Base-by-base conservation (phyloP, 1,284 basidiomycete species). In the Fistulinella cinereoalba region DNA sequence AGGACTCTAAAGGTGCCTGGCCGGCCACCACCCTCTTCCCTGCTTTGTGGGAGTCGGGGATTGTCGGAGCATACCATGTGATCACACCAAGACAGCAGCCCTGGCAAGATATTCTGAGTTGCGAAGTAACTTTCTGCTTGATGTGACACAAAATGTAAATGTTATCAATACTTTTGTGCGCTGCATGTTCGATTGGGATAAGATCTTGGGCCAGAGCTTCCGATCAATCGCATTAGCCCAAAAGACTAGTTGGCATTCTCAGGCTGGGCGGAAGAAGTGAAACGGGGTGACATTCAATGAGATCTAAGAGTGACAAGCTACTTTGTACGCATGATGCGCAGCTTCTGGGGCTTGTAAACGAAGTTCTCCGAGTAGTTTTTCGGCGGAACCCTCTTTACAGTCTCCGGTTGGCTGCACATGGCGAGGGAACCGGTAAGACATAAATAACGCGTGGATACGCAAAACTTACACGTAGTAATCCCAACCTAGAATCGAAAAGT, bases 291-390 rank as follows among this genome's bases (percentile, higher is more conserved):
- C 23, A 49, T 58, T 54, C 25, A 29, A 9, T 3, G 6, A 13
- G 4, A 18, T 50, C 47, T 57, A 52, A 43, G 25, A 2, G 46
- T 33, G 47, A 12, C 41, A 21, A 16, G 15, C 78, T 92, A 98
- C 80, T 98, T 98, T 49, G 95, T 98, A 70, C 91, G 89, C 69
- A 80, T 73, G 60, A 97, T 90, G 49, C 95, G 83, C 51, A 98
- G 79, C 64, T 81, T 88, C 60, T 82, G 76, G 3, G 92, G 83
- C 46, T 80, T 81, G 73, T 97, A 92, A 25, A 88, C 71, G 70
- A 84, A 98, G 75, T 96, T 98, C 74, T 92, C 91, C 32, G 88
- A 73, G 62, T 96, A 97, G 65, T 89, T 91, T 83, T 97, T 97
- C 24, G 91, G 88, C 16, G 89, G 90, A 55, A 94, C 83, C 50